Evolutionary conservation across 495 filamentous ascomycete genomes (phyloP).

Genomic region (Penicillium ochrochloron): DNA sequence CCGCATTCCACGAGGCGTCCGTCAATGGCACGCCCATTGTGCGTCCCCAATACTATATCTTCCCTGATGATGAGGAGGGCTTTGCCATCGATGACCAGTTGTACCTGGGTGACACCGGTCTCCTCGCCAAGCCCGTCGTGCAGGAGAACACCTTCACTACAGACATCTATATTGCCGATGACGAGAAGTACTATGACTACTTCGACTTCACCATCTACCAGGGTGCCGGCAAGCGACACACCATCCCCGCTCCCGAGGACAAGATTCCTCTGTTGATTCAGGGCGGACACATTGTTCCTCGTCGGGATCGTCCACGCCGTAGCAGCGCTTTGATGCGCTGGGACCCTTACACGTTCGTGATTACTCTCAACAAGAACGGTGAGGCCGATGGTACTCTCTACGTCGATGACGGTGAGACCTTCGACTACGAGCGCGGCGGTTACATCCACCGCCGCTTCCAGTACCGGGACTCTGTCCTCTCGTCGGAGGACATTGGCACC

Average conservation of each 20-base stretch:
- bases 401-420: conserved; percentile 92
- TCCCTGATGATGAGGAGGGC: conserved; percentile 83
- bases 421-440: conserved; percentile 80
- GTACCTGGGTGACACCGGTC: conserved; percentile 82
- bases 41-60: conserved; percentile 87
- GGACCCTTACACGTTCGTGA: conserved; percentile 91
- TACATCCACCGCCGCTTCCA: conserved; percentile 84
- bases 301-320: conserved; percentile 83
- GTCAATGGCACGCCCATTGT: conserved; percentile 84
- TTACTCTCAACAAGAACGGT: conserved; percentile 71
- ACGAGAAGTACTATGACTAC: conserved; percentile 91
- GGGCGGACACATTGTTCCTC: conserved; percentile 88
- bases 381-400: conserved; percentile 84
- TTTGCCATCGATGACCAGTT: conserved; percentile 92
- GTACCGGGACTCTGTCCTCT: conserved; percentile 60
- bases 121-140: conserved; percentile 87
- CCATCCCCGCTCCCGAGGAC: conserved; percentile 76
- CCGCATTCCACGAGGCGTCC: conserved; percentile 88
- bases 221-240: conserved; percentile 68
- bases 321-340: conserved; percentile 87
- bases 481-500: conserved; percentile 48
- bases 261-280: conserved; percentile 88
- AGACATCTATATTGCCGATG: conserved; percentile 84
- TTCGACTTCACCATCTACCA: conserved; percentile 78
- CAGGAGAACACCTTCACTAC: conserved; percentile 71